Evolutionary conservation across 495 filamentous ascomycete species (phyloP), one percentile per base, ranked within the genome.

Genomic region (Hyaloscypha bicolor): DNA sequence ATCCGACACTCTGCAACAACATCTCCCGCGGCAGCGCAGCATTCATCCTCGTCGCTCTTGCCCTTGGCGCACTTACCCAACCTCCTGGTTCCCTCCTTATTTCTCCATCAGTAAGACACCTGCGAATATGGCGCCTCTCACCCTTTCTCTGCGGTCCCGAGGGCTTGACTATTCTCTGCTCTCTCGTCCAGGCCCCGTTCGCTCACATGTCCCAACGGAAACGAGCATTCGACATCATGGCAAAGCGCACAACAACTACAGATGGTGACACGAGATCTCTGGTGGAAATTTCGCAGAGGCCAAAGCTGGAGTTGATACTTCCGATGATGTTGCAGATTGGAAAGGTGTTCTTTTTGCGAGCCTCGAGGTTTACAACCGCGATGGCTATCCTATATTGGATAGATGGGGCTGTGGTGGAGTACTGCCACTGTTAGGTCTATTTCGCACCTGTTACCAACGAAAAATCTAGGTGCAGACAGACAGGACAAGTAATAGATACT

Each of bases 21-120:
- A 4, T 58, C 4, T 58, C 1, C 35, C 11, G 55, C 14, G 55
- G 55, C 14, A 58, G 55, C 29, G 25, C 55, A 30, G 55, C 16
- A 16, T 58, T 58, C 55, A 58, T 58, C 29, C 55, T 58, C 12
- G 30, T 58, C 14, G 55, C 55, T 58, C 29, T 58, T 6, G 32
- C 32, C 6, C 55, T 58, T 58, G 9, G 55, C 25, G 30, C 55
- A 16, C 9, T 58, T 58, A 14, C 55, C 29, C 9, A 58, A 2
- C 55, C 55, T 29, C 12, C 19, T 14, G 19, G 55, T 6, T 58
- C 55, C 22, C 55, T 58, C 55, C 19, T 58, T 21, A 8, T 58
- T 31, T 30, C 21, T 31, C 4, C 1, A 25, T 25, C 25, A 25
- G 25, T 25, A 2, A 2, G 25, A 25, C 25, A 25, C 25, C 2